Conservation (phyloP, 768 basidiomycete genomes). For the Leccinum subtestaceum region DNA sequence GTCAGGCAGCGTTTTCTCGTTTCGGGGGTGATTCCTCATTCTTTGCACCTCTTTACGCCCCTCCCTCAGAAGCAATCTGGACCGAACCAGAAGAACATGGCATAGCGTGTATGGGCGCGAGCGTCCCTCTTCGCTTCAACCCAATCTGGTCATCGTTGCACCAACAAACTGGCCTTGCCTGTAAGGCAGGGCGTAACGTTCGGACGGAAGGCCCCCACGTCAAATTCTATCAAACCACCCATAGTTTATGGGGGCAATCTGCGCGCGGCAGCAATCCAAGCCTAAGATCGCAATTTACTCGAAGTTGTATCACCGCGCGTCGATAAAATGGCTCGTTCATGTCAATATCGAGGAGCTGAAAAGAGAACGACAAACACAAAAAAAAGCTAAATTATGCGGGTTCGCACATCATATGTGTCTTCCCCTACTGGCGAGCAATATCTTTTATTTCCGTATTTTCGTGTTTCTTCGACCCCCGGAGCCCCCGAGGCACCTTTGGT, state of each 20-base stretch:
- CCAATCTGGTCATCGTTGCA: neutral
- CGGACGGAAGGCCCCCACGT: slow-evolving; percentile 57
- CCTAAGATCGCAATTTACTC: neutral
- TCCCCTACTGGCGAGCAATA: neutral
- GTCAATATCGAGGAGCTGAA: neutral
- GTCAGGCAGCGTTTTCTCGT: too few relatives aligned
- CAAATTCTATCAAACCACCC: slow-evolving; percentile 52
- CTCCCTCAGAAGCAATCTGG: too few relatives aligned
- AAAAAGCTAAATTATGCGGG: neutral
- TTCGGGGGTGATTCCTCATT: neutral
- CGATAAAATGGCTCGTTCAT: neutral
- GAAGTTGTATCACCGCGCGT: neutral
- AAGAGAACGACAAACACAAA: neutral
- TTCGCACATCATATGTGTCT: neutral
- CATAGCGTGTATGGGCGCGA: too few relatives aligned
- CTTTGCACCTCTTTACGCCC: neutral
- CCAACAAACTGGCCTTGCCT: neutral
- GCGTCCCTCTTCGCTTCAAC: too few relatives aligned
- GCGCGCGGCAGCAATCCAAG: neutral
- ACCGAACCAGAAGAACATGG: too few relatives aligned
- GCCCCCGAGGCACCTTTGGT: neutral
- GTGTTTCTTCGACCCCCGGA: neutral
- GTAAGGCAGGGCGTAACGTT: slow-evolving; percentile 55
- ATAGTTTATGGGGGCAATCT: neutral
- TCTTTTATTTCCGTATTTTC: neutral